Percentiles rank a stretch among this genome's conserved stretches.
Conservation (phyloP, 2,329 filamentous ascomycete genomes). For the Exophiala mesophila region DNA sequence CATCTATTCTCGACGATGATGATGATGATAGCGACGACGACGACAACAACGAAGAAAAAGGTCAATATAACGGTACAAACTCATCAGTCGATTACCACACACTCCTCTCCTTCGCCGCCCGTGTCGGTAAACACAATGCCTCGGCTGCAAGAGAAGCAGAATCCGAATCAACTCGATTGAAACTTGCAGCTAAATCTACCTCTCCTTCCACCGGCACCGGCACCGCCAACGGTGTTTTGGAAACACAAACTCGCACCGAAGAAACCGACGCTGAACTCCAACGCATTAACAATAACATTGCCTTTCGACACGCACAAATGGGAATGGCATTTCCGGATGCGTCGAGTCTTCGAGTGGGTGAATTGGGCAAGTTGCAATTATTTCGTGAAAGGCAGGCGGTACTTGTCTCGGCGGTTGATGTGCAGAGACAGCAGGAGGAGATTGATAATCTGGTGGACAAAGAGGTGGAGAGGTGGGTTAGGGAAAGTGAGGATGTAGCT, state of each 20-base stretch:
- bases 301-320: constrained; percentile 36
- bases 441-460: constrained; percentile 35
- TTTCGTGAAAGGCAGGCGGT: constrained; percentile 50
- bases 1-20: constrained; percentile 29
- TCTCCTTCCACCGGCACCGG: constrained; percentile 4
- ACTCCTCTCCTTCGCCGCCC: constrained; percentile 41
- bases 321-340: constrained; percentile 44
- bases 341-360: constrained; percentile 40
- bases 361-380: constrained; percentile 43
- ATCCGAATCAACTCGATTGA: constrained; percentile 25
- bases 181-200: constrained; percentile 20
- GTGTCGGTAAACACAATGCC: constrained; percentile 45
- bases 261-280: constrained; percentile 15
- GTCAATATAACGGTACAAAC: constrained; percentile 25
- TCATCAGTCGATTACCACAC: constrained; percentile 40
- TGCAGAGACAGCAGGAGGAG: constrained; percentile 57
- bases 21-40: constrained; percentile 3
- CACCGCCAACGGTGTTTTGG: constrained; percentile 1
- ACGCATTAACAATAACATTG: constrained; percentile 32
- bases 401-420: not conserved
- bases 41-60: constrained; percentile 27
- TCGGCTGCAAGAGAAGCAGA: constrained; percentile 41
- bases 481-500: constrained; percentile 51
- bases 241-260: constrained; percentile 9
- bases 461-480: constrained; percentile 39